Percentiles rank a stretch among this genome's conserved stretches.
Evolutionary conservation across 2,329 filamentous ascomycete genomes (phyloP).

Genomic region (Trichoderma citrinoviride): DNA sequence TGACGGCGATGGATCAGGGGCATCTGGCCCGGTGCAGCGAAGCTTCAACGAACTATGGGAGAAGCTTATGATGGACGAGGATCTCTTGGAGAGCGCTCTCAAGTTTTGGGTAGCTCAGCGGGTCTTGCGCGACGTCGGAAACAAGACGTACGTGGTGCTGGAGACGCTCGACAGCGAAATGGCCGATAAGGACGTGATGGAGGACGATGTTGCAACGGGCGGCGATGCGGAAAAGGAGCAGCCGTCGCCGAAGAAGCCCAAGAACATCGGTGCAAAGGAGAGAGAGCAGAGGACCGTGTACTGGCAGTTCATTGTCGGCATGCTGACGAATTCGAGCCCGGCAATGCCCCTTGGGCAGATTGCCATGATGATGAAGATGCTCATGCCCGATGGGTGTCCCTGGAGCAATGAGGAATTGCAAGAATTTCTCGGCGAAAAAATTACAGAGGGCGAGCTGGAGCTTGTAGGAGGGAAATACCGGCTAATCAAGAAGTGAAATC

Average conservation of each 20-base stretch:
- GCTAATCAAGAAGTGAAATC: slow-evolving; percentile 55
- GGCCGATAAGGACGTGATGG: slow-evolving; percentile 30
- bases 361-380: slow-evolving; percentile 92
- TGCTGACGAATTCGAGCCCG: slow-evolving; percentile 86
- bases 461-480: slow-evolving; percentile 69
- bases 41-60: slow-evolving; percentile 54
- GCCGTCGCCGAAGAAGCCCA: slow-evolving; percentile 50
- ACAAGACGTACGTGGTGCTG: slow-evolving; percentile 63
- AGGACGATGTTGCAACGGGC: slow-evolving; percentile 32
- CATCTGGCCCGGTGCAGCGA: slow-evolving; percentile 38
- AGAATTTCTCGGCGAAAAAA: slow-evolving; percentile 76
- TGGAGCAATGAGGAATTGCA: slow-evolving; percentile 87
- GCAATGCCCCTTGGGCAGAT: slow-evolving; percentile 79
- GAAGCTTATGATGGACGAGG: slow-evolving; percentile 68
- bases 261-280: slow-evolving; percentile 62
- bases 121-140: slow-evolving; percentile 57
- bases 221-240: slow-evolving; percentile 31
- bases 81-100: slow-evolving; percentile 65
- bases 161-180: slow-evolving; percentile 54
- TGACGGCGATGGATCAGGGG: slow-evolving; percentile 32
- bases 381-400: slow-evolving; percentile 81
- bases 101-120: slow-evolving; percentile 69
- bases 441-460: slow-evolving; percentile 68
- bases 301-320: slow-evolving; percentile 88
- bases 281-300: slow-evolving; percentile 64